Evolutionary conservation across 1,284 basidiomycete species (phyloP).

Genomic region (Ceraceosorus guamensis): DNA sequence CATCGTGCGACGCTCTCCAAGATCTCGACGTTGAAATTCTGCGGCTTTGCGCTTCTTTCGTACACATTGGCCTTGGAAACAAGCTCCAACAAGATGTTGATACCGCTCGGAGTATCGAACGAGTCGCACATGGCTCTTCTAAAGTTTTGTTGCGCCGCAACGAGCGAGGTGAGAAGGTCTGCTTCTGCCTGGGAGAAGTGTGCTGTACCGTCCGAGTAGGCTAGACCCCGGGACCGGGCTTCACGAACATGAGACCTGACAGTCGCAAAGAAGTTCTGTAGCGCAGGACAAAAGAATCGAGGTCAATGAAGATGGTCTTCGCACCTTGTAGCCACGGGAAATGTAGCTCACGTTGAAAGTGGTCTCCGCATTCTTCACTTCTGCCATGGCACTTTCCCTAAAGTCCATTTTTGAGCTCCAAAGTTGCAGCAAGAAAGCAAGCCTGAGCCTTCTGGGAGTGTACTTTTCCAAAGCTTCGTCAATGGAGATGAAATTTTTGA

Average conservation of each 20-base stretch:
- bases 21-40: slow-evolving; percentile 61
- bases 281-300: too few relatives aligned
- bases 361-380: slow-evolving; percentile 78
- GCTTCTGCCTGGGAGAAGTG: slow-evolving; percentile 45
- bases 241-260: slow-evolving; percentile 67
- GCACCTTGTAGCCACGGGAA: too few relatives aligned
- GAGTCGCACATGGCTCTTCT: slow-evolving; percentile 89
- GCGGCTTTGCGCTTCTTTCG: slow-evolving; percentile 52
- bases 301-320: too few relatives aligned
- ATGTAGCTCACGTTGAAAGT: slow-evolving; percentile 67
- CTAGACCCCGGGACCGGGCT: slow-evolving; percentile 36
- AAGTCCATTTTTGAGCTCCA: slow-evolving; percentile 95
- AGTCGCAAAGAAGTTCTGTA: slow-evolving; percentile 84
- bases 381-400: slow-evolving; percentile 74
- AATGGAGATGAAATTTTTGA: slow-evolving; percentile 99
- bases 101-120: slow-evolving; percentile 85
- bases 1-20: slow-evolving; percentile 72
- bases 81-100: slow-evolving; percentile 70
- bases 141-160: slow-evolving; percentile 70
- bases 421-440: slow-evolving; percentile 82
- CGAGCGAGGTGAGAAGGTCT: slow-evolving; percentile 55
- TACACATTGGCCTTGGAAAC: slow-evolving; percentile 86
- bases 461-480: slow-evolving; percentile 86
- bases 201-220: slow-evolving; percentile 53
- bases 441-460: slow-evolving; percentile 80